Conservation (phyloP, 116 monocot genomes). For the Zostera marina region DNA sequence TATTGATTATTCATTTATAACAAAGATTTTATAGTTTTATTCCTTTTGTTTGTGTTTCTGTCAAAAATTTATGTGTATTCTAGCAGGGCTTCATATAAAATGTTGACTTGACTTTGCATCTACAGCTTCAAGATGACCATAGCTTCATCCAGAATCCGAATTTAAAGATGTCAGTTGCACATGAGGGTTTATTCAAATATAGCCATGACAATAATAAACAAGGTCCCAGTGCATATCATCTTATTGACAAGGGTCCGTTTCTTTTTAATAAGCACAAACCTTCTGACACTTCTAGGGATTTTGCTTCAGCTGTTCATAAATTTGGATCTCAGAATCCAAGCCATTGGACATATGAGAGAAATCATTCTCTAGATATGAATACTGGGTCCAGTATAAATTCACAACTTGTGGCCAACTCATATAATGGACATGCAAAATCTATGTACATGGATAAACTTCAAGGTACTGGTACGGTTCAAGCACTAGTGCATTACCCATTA, state of each 20-base stretch:
- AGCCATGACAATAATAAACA: conserved; percentile 20
- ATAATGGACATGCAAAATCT: conserved; percentile 31
- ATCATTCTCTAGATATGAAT: conserved; percentile 12
- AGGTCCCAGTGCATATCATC: conserved; percentile 8
- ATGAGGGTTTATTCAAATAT: conserved; percentile 24
- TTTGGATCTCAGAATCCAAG: conserved; percentile 26
- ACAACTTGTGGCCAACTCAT: conserved; percentile 24
- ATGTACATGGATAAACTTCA: conserved; percentile 26
- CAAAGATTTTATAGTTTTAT: neutral
- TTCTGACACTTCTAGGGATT: conserved; percentile 22
- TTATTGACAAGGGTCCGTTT: conserved; percentile 6
- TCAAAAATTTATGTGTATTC: neutral
- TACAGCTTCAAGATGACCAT: conserved; percentile 58
- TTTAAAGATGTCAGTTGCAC: conserved; percentile 23
- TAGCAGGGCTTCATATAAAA: neutral
- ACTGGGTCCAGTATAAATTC: conserved; percentile 24
- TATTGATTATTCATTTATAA: neutral
- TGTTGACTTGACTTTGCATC: conserved; percentile 1
- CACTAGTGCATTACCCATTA: conserved; percentile 19
- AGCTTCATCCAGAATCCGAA: conserved; percentile 30
- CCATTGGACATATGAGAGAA: conserved; percentile 27
- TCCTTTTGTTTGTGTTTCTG: neutral
- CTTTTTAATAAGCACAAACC: conserved; percentile 8
- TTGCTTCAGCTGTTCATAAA: conserved; percentile 41
- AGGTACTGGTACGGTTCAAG: conserved; percentile 7